phyloP scores from a whole-genome alignment of 352 stramenopile species.

The Phytophthora brassicae region DNA sequence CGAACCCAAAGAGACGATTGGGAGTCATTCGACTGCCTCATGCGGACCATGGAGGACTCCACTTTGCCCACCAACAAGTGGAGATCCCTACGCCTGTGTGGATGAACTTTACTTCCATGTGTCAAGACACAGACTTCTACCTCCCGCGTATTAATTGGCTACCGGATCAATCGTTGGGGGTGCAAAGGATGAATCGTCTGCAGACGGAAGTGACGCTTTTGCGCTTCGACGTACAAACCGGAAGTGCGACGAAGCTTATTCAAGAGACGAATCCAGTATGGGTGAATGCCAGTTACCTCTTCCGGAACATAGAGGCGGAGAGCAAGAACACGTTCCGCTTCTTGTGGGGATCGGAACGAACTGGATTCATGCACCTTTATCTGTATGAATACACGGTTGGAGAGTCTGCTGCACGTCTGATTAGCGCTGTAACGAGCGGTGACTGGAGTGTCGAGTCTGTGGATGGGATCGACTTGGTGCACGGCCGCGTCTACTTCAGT shows the following conservation, averaged over 20 bases:
- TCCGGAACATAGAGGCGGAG: constrained; percentile 82
- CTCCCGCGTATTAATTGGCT: constrained; percentile 94
- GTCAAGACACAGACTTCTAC: constrained; percentile 80
- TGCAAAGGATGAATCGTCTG: constrained; percentile 86
- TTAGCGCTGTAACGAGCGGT: constrained; percentile 68
- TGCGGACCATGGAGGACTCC: constrained; percentile 9
- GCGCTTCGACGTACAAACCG: constrained; percentile 79
- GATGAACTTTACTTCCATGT: constrained; percentile 63
- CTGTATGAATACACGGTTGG: constrained; percentile 90
- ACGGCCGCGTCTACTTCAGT: constrained; percentile 88
- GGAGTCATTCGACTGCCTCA: constrained; percentile 55
- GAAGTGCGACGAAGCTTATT: constrained; percentile 74
- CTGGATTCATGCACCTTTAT: constrained; percentile 96
- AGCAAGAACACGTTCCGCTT: constrained; percentile 91
- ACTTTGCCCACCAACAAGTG: constrained; percentile 1
- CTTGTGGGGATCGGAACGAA: constrained; percentile 93
- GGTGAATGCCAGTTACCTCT: constrained; percentile 96
- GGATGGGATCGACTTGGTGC: constrained; percentile 75
- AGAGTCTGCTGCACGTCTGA: constrained; percentile 35
- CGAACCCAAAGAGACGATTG: constrained; percentile 90
- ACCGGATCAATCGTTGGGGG: constrained; percentile 90
- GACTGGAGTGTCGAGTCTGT: constrained; percentile 82
- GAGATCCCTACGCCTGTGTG: constrained; percentile 57
- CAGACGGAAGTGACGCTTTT: constrained; percentile 75
- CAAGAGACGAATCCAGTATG: constrained; percentile 91